These are phyloP conservation scores for Albophoma yamanashiensis DNA, from an alignment of 2,329 filamentous ascomycete species.

Conservation along the genomic window DNA sequence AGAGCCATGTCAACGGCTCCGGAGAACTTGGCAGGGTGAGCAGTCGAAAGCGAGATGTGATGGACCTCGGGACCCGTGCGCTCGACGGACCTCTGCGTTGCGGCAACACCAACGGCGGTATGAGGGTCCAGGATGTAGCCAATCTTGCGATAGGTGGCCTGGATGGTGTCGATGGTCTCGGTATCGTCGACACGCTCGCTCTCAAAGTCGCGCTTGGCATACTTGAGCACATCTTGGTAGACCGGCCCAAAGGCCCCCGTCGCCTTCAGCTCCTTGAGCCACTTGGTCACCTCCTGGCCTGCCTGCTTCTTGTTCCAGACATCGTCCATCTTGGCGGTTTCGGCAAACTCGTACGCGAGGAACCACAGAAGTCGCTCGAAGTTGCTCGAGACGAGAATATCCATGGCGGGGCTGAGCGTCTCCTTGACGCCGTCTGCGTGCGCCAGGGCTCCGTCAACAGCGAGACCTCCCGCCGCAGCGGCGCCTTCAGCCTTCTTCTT, in stretches of 20 bases:
- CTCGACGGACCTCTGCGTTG: slow-evolving; percentile 57
- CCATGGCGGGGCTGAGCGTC: slow-evolving; percentile 92
- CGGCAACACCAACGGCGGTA: slow-evolving; percentile 76
- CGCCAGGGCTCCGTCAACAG: slow-evolving; percentile 49
- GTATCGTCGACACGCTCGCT: slow-evolving; percentile 62
- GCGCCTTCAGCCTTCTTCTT: slow-evolving; percentile 56
- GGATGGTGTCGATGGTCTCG: slow-evolving; percentile 57
- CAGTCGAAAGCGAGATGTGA: slow-evolving; percentile 85
- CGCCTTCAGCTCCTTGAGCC: slow-evolving; percentile 72
- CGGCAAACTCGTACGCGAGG: slow-evolving; percentile 64
- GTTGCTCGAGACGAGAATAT: slow-evolving; percentile 92
- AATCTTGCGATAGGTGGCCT: slow-evolving; percentile 43
- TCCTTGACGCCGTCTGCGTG: slow-evolving; percentile 73
- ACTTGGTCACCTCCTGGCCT: slow-evolving; percentile 64
- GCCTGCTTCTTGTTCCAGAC: slow-evolving; percentile 57
- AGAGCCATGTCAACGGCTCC: slow-evolving; percentile 75
- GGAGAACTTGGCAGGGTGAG: slow-evolving; percentile 92
- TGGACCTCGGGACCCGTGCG: slow-evolving; percentile 38
- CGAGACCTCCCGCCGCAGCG: slow-evolving; percentile 52
- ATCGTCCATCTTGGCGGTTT: slow-evolving; percentile 48
- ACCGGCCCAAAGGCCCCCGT: slow-evolving; percentile 74
- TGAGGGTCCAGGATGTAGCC: slow-evolving; percentile 89
- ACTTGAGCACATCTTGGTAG: slow-evolving; percentile 58
- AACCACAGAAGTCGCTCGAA: slow-evolving; percentile 96
- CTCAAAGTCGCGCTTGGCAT: slow-evolving; percentile 65